Base-by-base conservation (phyloP, 352 stramenopile species). In the Phytophthora macrochlamydospora region DNA sequence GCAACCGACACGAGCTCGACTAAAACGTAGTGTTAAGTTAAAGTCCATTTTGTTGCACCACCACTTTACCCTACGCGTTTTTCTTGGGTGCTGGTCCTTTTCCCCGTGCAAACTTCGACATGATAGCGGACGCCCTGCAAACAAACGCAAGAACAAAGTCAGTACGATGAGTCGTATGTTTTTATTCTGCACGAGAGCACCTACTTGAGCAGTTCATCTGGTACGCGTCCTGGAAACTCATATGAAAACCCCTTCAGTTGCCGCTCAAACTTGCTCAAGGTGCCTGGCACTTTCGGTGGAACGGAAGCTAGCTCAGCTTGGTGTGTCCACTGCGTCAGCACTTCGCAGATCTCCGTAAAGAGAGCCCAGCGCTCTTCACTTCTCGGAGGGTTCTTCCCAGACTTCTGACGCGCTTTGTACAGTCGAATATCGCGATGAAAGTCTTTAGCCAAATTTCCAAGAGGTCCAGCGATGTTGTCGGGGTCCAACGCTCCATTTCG, bases 271-370 rank as follows among this genome's bases (percentile, higher is more conserved):
- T 44, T 49, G 3, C n/a, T 40, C 35, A 63, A 33, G 7, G 43
- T 51, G 11, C 13, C 37, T 38, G 35, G 11, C 12, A 64, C 1
- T 43, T 48, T 42, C 45, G 48, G 48, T 33, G 46, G 35, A 9
- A 30, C 29, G 12, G 30, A 56, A 38, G 18, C 33, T 11, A 49
- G 37, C 24, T 51, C 33, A 13, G 35, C 46, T 2, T 30, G 46
- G 29, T 56, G 28, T 51, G 51, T 56, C 48, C 48, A 57, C 33
- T 57, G 35, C 38, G 46, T 48, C 35, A 64, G 30, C 28, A 45
- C 30, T 32, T 57, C 57, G 12, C 57, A 11, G 43, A 56, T 51
- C n/a, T 30, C n/a, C 3, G 46, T 6, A 44, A 63, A 56, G 14
- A 35, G 3, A 14, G 35, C 35, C 46, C 56, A 63, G 30, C 46